Percentiles rank a stretch among this genome's conserved stretches.
Evolutionary conservation across 2,329 filamentous ascomycete species (phyloP).

Genomic region (Teratosphaeria pseudoeucalypti): DNA sequence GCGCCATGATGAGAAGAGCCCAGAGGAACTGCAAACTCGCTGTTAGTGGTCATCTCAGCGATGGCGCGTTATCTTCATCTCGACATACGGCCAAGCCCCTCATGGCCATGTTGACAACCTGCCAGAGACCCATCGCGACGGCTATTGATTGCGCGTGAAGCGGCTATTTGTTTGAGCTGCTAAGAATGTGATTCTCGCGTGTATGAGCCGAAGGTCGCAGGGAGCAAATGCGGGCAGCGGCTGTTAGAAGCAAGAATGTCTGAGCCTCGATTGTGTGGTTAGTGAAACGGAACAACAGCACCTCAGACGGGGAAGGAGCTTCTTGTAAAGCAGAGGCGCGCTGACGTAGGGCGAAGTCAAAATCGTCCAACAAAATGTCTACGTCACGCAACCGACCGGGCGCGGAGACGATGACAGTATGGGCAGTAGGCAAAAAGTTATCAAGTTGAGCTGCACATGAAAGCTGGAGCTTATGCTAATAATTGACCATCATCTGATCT

Average conservation of each 20-base stretch:
- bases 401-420: not conserved
- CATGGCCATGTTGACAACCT: constrained; percentile 1
- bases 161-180: not conserved
- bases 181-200: not conserved
- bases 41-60: not conserved
- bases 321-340: not conserved
- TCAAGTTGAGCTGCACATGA: not conserved
- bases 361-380: not conserved
- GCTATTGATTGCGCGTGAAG: not conserved
- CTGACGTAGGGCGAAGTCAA: not conserved
- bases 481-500: not conserved
- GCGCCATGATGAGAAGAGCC: constrained; percentile 49
- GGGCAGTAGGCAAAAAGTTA: not conserved
- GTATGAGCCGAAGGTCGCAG: not conserved
- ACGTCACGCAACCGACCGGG: not conserved
- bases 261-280: not conserved
- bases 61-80: not conserved
- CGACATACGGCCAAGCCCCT: not conserved
- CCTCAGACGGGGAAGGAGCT: not conserved
- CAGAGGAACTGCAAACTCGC: constrained; percentile 42
- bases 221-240: not conserved
- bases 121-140: not conserved
- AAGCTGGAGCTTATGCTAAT: not conserved
- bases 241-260: not conserved
- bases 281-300: not conserved